These are phyloP conservation scores for Ophiorrhiza pumila DNA, from an alignment of 257 asterid genomes.

Conservation along the genomic window DNA sequence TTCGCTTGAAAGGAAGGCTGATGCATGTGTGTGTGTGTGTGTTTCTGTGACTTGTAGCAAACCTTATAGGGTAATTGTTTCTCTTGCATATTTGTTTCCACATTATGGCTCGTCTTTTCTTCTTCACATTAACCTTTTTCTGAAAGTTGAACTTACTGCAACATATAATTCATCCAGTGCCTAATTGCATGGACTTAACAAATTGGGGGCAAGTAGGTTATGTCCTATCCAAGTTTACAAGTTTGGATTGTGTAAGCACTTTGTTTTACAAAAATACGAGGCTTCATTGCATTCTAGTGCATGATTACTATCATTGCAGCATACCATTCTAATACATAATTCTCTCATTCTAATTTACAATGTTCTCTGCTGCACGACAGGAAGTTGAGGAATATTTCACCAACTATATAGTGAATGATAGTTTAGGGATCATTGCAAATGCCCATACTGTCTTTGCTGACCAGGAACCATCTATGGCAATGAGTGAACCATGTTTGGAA, in stretches of 20 bases:
- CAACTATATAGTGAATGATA: constrained; percentile 78
- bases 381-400: constrained; percentile 81
- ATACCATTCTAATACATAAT: not conserved
- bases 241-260: no score
- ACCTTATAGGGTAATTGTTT: no score
- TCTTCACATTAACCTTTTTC: no score
- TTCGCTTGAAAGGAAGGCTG: no score
- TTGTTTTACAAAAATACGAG: no score
- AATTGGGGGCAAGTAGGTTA: no score
- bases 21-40: no score
- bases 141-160: not conserved
- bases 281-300: not conserved
- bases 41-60: no score
- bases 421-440: constrained; percentile 68
- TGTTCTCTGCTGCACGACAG: constrained; percentile 33
- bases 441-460: constrained; percentile 86
- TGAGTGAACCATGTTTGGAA: constrained; percentile 48
- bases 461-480: constrained; percentile 48
- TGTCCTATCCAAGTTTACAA: no score
- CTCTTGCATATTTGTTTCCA: not conserved
- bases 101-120: no score
- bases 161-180: no score
- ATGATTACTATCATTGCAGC: not conserved
- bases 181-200: no score
- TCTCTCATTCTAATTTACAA: not conserved